Evolutionary conservation across 2,329 filamentous ascomycete genomes (phyloP), one percentile per base, ranked within the genome.

Genomic region (Trichoderma asperellum): DNA sequence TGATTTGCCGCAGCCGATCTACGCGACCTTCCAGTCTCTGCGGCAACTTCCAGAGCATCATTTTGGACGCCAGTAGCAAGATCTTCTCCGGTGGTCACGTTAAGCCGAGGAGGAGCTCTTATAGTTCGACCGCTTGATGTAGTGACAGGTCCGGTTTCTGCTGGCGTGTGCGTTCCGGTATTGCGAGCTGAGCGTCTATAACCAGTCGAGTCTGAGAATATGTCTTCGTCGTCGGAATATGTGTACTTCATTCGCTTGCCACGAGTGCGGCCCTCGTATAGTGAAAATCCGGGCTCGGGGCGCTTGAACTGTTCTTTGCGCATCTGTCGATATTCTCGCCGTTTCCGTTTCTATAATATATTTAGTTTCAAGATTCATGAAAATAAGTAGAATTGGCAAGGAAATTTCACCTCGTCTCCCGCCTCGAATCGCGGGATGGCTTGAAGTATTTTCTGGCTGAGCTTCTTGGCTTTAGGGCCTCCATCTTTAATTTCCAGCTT

Each of bases 211-310:
- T 90, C 88, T n/a, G 87, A 88, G 63, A 89, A 88, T 18, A 90
- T 88, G 43, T 91, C 91, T 73, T 96, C 93, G 29, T 96, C 93
- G 64, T 97, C 94, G 0, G 94, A 96, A 77, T 92, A 99, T 0
- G 93, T 99, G 77, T 99, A 99, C 80, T 94, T 96, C 82, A 97
- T 92, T 71, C 95, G 92, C 84, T 99, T 98, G 68, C 96, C 96
- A 70, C 96, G 89, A 5, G 96, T 99, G 65, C 96, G 92, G 61
- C 96, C 96, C 82, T 99, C 96, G 79, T 99, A 99, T 69, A 97
- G 84, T 0, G 94, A 97, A 77, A 95, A 96, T 5, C 94, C 94
- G 11, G 92, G 91, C 74, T 97, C 94, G 6, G 94, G 93, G 5
- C 94, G 89, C 73, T 91, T 87, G 81, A 98, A 98, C 70, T 92